These are phyloP conservation scores for Metschnikowia sp. DNA, from an alignment of 805 yeast species.

Conservation along the genomic window DNA sequence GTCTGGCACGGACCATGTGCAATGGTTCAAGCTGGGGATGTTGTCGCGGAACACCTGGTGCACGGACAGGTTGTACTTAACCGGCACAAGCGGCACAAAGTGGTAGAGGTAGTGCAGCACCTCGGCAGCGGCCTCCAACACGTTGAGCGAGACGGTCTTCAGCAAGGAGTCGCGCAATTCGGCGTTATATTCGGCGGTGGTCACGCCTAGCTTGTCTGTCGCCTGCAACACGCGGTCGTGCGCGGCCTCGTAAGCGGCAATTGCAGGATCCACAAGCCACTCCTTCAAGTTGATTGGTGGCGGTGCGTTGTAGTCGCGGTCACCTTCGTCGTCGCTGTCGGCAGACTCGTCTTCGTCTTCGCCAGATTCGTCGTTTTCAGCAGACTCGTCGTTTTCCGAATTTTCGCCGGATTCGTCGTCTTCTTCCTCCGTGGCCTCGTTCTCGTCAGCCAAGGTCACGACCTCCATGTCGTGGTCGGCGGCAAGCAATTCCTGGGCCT, in stretches of 20 bases:
- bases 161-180: slow-evolving; percentile 40
- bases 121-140: slow-evolving; percentile 31
- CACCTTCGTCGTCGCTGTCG: slow-evolving; percentile 21
- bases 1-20: slow-evolving; percentile 33
- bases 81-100: slow-evolving; percentile 34
- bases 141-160: slow-evolving; percentile 34
- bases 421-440: slow-evolving; percentile 22
- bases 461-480: slow-evolving; percentile 26
- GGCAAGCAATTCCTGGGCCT: slow-evolving; percentile 22
- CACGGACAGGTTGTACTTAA: slow-evolving; percentile 33
- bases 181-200: slow-evolving; percentile 33
- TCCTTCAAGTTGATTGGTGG: slow-evolving; percentile 41
- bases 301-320: slow-evolving; percentile 33
- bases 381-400: slow-evolving; percentile 21
- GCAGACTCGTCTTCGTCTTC: slow-evolving; percentile 29
- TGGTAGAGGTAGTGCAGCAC: slow-evolving; percentile 28
- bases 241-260: slow-evolving; percentile 26
- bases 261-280: slow-evolving; percentile 37
- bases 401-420: neutral
- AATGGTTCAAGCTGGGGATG: slow-evolving; percentile 21
- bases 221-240: slow-evolving; percentile 25
- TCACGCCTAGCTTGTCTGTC: slow-evolving; percentile 35
- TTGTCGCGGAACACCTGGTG: slow-evolving; percentile 36
- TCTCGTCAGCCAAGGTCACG: slow-evolving; percentile 34
- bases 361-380: slow-evolving; percentile 25